A percentile compares a stretch with the other conserved stretches of the same genome.
These are phyloP conservation scores for Tanacetum coccineum DNA, from an alignment of 129 eudicot species.

Conservation along the genomic window DNA sequence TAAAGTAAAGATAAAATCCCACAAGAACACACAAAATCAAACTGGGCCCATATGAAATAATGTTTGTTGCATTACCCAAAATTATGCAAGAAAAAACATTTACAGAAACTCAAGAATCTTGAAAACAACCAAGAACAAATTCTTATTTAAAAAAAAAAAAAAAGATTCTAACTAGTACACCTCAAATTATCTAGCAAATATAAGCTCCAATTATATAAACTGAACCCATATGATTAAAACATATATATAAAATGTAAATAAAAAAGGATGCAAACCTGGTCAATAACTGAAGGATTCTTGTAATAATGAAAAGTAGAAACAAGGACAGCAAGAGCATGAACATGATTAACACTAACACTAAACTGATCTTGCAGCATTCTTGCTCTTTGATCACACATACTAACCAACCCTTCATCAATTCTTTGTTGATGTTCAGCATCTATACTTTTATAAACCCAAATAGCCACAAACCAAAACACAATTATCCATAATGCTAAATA, in stretches of 20 bases:
- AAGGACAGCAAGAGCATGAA: slow-evolving; percentile 79
- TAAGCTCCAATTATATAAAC: too few species aligned
- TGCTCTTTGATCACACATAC: slow-evolving; percentile 88
- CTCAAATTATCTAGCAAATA: neutral
- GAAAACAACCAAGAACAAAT: neutral
- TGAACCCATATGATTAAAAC: neutral
- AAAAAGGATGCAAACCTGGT: slow-evolving; percentile 48
- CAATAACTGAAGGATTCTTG: slow-evolving; percentile 76
- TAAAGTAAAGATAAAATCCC: too few species aligned
- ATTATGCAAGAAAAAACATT: slow-evolving; percentile 5
- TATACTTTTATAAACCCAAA: slow-evolving; percentile 30
- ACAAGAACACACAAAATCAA: too few species aligned
- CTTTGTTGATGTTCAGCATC: slow-evolving; percentile 54
- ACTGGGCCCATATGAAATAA: neutral
- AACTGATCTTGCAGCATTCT: slow-evolving; percentile 90
- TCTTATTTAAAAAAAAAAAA: neutral
- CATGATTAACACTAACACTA: slow-evolving; percentile 78
- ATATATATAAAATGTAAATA: neutral
- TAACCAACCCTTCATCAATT: slow-evolving; percentile 63
- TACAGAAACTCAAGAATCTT: slow-evolving; percentile 8
- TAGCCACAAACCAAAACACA: slow-evolving; percentile 25
- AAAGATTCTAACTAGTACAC: neutral
- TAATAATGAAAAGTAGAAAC: slow-evolving; percentile 75
- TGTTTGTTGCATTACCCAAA: slow-evolving; percentile 16
- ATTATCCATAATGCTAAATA: slow-evolving; percentile 42